Base-by-base conservation (phyloP, 2,329 filamentous ascomycete genomes). In the Rutstroemia sp. region DNA sequence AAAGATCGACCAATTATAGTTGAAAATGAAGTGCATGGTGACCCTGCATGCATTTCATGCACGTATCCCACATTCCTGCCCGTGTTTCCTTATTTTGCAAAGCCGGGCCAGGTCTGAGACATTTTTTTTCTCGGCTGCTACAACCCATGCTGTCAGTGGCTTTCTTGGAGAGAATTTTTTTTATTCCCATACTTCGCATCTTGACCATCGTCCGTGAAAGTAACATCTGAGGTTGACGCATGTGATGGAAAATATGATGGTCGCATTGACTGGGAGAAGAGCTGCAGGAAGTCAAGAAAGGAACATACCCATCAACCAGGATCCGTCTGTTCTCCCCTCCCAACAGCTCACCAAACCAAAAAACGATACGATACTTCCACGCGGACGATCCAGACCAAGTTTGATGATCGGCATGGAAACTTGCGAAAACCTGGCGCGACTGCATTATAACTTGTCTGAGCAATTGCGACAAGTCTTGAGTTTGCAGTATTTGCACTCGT, bases 401-500 rank as follows among this genome's bases (percentile, higher is more conserved):
- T 12, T 16, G 17, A 40, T 40, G 39, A 40, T 40, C 17, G 39
- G 5, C 17, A 40, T 19, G 7, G 8, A 40, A 40, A 40, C 14
- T 40, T 40, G 39, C 17, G 16, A 2, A n/a, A 19, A 40, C 5
- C 10, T 14, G 14, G 10, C 16, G 17, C 8, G 17, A 16, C 10
- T 14, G 9, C 2, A 21, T 63, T 60, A 68, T 46, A 58, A 64
- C 50, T 69, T 69, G 60, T 62, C 65, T 36, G 65, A 63, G 49
- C 84, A 87, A 25, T 75, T 71, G 52, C 81, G 75, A 69, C 84
- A 87, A 30, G 80, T 77, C 71, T 86, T 83, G 51, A 85, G 72
- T 69, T 83, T 83, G 78, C 84, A 88, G 68, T 84, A 85, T 59
- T 77, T 75, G 72, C 84, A 88, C 69, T 87, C 82, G 61, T 80